Base-by-base conservation (phyloP, 805 yeast species). In the Schwanniomyces yamadae region DNA sequence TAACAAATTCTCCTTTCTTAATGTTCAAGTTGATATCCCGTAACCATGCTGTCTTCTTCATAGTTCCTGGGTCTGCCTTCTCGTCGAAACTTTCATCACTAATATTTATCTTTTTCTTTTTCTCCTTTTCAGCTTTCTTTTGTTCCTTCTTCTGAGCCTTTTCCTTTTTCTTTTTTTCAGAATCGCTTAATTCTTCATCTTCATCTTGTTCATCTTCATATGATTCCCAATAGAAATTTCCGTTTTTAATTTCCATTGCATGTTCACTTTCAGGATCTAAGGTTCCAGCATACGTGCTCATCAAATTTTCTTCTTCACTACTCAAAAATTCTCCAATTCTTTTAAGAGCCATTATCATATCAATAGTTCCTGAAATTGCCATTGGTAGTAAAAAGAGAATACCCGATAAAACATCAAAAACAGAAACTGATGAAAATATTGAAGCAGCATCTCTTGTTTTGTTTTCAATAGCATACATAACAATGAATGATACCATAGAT, bases 331-430 rank as follows among this genome's bases (percentile, higher is more conserved):
- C 69, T 28, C 76, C 71, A 12, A 78, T 66, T 63, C 89, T 71
- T 19, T 61, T 67, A n/a, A 81, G 46, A 11, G 82, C 85, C 34
- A 80, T 62, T 25, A 69, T 57, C 25, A 81, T 84, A 61, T 83
- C 89, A n/a, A 80, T 69, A 29, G 76, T 73, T 1, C 85, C 69
- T 26, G 81, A 75, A 23, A 83, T 57, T 1, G 86, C 80, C 41
- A 80, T 61, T 14, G 90, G 90, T 23, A 83, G 58, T 68, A 82
- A 67, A 34, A 81, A 63, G 47, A 82, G 73, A 48, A 78, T 83
- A 25, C 70, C 63, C 12, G 81, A 59, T 44, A 83, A 66, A 6
- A 75, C 70, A 45, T 72, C 74, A 61, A 83, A 82, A 37, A 82
- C 66, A 0, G 86, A 72, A 29, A 83, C 61, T 6, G 90, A 82